Evolutionary conservation across 139 green algal genomes (phyloP).

Genomic region (Chlorella ohadii): DNA sequence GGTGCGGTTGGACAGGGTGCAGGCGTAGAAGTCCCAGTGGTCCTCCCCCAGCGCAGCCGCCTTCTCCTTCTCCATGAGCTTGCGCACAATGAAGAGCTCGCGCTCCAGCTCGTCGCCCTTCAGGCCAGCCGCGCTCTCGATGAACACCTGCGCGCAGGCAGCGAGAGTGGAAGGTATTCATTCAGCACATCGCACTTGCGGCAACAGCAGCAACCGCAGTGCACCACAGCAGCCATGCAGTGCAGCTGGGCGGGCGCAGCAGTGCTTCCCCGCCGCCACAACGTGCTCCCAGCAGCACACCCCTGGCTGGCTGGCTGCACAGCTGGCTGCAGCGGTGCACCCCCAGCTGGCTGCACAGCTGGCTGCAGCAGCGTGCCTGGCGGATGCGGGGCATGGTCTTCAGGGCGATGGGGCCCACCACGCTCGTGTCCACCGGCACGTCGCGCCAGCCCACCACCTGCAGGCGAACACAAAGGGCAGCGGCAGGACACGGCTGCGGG

Average conservation of each 20-base stretch:
- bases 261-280: too few relatives aligned
- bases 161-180: too few relatives aligned
- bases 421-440: constrained; percentile 87
- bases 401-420: constrained; percentile 91
- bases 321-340: too few relatives aligned
- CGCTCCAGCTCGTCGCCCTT: constrained; percentile 92
- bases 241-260: too few relatives aligned
- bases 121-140: constrained; percentile 55
- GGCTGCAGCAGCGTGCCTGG: constrained; percentile 81
- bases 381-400: constrained; percentile 90
- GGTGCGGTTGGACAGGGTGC: constrained; percentile 58
- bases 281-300: too few relatives aligned
- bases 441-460: constrained; percentile 90
- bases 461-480: not conserved
- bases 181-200: not conserved
- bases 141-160: constrained; percentile 30
- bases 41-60: constrained; percentile 21
- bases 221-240: too few relatives aligned
- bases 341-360: not conserved
- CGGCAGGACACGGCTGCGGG: too few relatives aligned
- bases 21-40: constrained; percentile 44
- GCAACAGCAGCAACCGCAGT: too few relatives aligned
- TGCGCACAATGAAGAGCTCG: constrained; percentile 95
- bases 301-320: too few relatives aligned
- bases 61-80: constrained; percentile 91